Percentiles rank a stretch among this genome's conserved stretches.
Evolutionary conservation across 2,329 filamentous ascomycete species (phyloP).

Genomic region (Diaporthe ilicicola): DNA sequence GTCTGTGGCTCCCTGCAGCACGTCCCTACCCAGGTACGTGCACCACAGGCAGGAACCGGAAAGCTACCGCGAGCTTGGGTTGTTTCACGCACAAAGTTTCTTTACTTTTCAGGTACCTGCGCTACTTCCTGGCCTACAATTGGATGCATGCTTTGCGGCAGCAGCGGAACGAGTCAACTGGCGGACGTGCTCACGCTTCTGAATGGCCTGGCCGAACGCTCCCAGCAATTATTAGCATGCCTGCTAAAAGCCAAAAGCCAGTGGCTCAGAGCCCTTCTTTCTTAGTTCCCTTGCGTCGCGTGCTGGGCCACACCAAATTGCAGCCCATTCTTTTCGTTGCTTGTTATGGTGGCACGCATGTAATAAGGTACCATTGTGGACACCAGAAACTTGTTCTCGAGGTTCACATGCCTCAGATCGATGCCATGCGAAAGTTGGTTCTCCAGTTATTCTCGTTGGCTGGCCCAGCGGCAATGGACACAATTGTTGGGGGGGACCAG

Average conservation of each 20-base stretch:
- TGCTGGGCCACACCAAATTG: neutral
- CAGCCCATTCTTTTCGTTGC: neutral
- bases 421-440: neutral
- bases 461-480: neutral
- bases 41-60: conserved; percentile 17
- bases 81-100: conserved; percentile 29
- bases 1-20: neutral
- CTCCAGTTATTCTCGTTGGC: conserved; percentile 24
- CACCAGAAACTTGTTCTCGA: conserved; percentile 15
- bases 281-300: neutral
- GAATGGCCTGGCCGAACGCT: neutral
- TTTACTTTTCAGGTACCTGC: conserved; percentile 27
- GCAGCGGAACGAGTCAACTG: conserved; percentile 19
- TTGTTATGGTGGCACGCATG: conserved; percentile 10
- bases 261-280: neutral
- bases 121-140: conserved; percentile 3
- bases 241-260: conserved; percentile 6
- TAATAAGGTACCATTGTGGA: conserved; percentile 5
- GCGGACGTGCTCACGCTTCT: conserved; percentile 9
- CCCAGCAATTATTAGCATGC: conserved; percentile 18
- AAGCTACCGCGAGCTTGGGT: conserved; percentile 27
- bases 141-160: conserved; percentile 9
- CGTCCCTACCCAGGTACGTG: conserved; percentile 10
- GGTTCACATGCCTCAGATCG: conserved; percentile 7
- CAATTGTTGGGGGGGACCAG: neutral